These are phyloP conservation scores for Primulina tabacum DNA, from an alignment of 257 asterid genomes.

Conservation along the genomic window DNA sequence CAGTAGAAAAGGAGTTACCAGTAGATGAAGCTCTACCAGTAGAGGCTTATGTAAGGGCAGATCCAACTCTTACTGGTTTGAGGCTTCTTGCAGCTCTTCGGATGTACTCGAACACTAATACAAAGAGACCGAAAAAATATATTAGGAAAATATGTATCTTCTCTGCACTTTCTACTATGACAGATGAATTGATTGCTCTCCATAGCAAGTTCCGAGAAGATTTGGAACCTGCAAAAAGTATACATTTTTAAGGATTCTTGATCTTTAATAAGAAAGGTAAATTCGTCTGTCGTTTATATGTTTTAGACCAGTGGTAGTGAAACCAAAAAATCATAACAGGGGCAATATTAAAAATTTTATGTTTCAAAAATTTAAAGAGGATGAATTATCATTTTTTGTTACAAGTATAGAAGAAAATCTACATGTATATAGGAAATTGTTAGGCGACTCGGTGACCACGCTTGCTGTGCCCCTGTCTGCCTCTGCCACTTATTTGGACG, in stretches of 20 bases:
- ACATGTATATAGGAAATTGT: background rate
- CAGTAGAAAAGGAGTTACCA: constrained; percentile 34
- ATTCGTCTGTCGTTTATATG: background rate
- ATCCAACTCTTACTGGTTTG: constrained; percentile 67
- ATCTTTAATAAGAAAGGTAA: background rate
- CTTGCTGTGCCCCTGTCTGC: background rate
- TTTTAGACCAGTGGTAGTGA: background rate
- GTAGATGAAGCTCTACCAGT: constrained; percentile 30
- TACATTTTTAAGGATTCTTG: background rate
- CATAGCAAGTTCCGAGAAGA: constrained; percentile 35
- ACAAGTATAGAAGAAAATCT: background rate
- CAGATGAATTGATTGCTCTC: constrained; percentile 45
- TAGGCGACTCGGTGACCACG: background rate
- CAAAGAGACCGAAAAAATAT: constrained; percentile 56
- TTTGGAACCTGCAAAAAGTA: constrained; percentile 43
- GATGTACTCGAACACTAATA: constrained; percentile 43
- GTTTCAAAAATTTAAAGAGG: background rate
- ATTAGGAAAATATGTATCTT: constrained; percentile 49
- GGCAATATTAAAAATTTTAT: background rate
- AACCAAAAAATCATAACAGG: background rate
- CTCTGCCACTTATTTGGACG: background rate
- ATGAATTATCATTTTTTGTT: background rate
- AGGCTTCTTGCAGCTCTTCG: constrained; percentile 53
- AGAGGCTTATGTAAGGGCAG: constrained; percentile 50
- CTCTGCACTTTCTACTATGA: constrained; percentile 38